Base-by-base conservation (phyloP, 768 basidiomycete species). In the Leccinum broughii region DNA sequence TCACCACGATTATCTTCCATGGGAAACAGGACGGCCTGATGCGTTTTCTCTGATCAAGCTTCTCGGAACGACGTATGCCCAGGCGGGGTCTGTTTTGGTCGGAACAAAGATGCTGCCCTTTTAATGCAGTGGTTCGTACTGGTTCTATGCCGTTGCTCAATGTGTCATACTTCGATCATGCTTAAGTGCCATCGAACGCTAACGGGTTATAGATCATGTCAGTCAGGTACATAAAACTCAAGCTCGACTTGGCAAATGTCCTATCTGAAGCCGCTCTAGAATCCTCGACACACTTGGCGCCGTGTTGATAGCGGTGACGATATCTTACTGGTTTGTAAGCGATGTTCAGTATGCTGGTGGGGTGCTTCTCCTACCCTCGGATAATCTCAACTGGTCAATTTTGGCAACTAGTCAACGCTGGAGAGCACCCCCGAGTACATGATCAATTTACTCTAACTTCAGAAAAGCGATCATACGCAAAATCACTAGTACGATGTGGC, bases 31-130 rank as follows among this genome's bases (percentile, higher is more conserved):
- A 26, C 30, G 26, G n/a, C 44, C 11, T 46, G 46, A 60, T 20
- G n/a, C 4, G n/a, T 20, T 28, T 46, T 15, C 44, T 41, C 24
- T 44, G 2, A 11, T 3, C 35, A 63, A 54, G 56, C 46, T 62
- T 32, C 55, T 59, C n/a, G 60, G 63, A 9, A 44, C 24, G 22
- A 52, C 55, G 8, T 56, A 50, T n/a, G 26, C 63, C 17, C 55
- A 58, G 51, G 51, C 50, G 24, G 48, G 34, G 5, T 51, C 51
- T 63, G 66, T n/a, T 56, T 58, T 48, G 26, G 4, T 37, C 62
- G 24, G 32, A 59, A 32, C 50, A 24, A 17, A 7, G 58, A 35
- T 50, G 22, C 15, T 7, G 13, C 35, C n/a, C 51, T 56, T 37
- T 67, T 35, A 51, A 53, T 17, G 44, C 35, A 20, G 8, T 58